These are phyloP conservation scores for Alternaria arbusti DNA, from an alignment of 2,329 filamentous ascomycete genomes.

Conservation along the genomic window DNA sequence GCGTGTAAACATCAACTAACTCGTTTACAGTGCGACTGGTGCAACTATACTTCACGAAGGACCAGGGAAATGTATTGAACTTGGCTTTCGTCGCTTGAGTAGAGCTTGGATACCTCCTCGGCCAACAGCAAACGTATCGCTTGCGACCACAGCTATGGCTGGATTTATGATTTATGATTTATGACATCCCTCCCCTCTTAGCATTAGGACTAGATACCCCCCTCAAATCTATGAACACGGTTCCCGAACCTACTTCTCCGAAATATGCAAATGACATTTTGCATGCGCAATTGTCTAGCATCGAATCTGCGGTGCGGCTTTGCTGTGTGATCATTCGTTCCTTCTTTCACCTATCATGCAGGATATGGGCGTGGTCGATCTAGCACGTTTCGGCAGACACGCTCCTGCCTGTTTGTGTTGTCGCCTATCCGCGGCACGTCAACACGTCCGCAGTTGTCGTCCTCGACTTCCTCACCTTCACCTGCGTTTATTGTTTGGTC, in stretches of 20 bases:
- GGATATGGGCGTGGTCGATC: background rate
- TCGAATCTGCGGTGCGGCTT: background rate
- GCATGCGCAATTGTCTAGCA: no score
- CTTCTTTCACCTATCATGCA: background rate
- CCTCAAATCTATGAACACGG: conserved; percentile 2
- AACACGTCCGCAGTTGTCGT: background rate
- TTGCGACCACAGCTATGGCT: background rate
- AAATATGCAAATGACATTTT: background rate
- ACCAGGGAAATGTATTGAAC: conserved; percentile 45
- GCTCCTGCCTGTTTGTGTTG: background rate
- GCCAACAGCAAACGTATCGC: background rate
- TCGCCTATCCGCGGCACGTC: background rate
- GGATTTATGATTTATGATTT: conserved; percentile 1
- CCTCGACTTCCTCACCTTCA: background rate
- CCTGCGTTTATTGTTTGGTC: background rate
- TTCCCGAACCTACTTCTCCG: background rate
- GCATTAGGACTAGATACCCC: conserved; percentile 25
- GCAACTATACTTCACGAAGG: conserved; percentile 45
- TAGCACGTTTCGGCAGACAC: background rate
- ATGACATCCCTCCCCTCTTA: conserved; percentile 20
- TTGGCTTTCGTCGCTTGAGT: background rate
- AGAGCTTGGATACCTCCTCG: background rate
- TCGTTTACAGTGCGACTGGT: conserved; percentile 48
- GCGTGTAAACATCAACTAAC: conserved; percentile 1
- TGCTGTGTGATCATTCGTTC: background rate